Base-by-base conservation (phyloP, 1,284 basidiomycete genomes). In the Trametes polyzona region DNA sequence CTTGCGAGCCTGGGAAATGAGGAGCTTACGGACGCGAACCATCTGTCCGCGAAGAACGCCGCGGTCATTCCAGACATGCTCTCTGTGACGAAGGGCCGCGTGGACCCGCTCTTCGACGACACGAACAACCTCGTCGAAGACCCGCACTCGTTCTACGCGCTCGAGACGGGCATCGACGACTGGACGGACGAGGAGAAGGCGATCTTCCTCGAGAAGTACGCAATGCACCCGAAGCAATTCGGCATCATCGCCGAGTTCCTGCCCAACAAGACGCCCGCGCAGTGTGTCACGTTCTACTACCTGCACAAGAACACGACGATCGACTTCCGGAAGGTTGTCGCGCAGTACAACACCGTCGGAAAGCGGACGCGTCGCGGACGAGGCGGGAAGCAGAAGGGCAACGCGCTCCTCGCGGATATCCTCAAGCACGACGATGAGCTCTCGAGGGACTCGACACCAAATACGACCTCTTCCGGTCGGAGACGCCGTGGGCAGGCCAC, bases 241-340 rank as follows among this genome's bases (percentile, higher is more conserved):
- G 94, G 93, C 41, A 75, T 86, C 64, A 96, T 98, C 58, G 88
- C 96, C 1, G 84, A 88, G 32, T 84, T 78, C 52, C 75, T 98
- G 17, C 87, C 90, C 1, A 82, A 95, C 79, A 98, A 98, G 80
- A 90, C 92, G 3, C 79, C 92, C 0, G 77, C 87, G 0, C 92
- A 98, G 81, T 98, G 96, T 71, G 93, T 98, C 39, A 83, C 89
- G 47, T 97, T 88, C 74, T 98, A 98, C 74, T 98, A 98, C 74
- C 79, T 96, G 57, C 93, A 95, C 76, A 98, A 98, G 81, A 94
- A 96, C 75, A 82, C 81, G 65, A 73, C 82, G 39, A 88, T 95
- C 69, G 90, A 96, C 73, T 96, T 95, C 76, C 87, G 93, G 54
- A 83, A 88, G 66, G 83, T 87, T 11, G 79, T 93, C 19, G 74